These are phyloP conservation scores for Rhinocladiella mackenziei DNA, from an alignment of 2,329 filamentous ascomycete genomes.

Conservation along the genomic window DNA sequence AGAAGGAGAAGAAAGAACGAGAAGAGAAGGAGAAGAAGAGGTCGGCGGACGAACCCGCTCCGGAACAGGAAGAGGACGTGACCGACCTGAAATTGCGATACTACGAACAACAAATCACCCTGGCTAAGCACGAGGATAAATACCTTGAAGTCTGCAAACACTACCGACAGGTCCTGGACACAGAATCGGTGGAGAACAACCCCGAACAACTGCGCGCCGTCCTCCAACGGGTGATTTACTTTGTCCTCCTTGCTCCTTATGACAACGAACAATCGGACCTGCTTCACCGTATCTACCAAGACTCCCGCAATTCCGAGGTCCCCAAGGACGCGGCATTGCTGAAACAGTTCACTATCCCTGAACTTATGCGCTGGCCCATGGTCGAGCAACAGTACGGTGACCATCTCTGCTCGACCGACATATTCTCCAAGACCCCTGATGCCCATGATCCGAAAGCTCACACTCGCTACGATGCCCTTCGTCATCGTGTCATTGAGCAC, in stretches of 20 bases:
- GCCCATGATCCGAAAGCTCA: slow-evolving; percentile 74
- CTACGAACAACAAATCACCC: slow-evolving; percentile 93
- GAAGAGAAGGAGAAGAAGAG: slow-evolving; percentile 78
- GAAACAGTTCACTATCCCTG: slow-evolving; percentile 89
- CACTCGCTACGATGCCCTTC: slow-evolving; percentile 86
- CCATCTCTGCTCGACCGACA: slow-evolving; percentile 81
- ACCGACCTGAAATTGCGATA: slow-evolving; percentile 93
- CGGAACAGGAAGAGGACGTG: slow-evolving; percentile 74
- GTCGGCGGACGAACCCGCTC: slow-evolving; percentile 70
- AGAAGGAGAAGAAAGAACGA: slow-evolving; percentile 83
- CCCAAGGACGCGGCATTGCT: slow-evolving; percentile 78
- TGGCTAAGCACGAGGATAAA: slow-evolving; percentile 95
- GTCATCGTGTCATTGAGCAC: slow-evolving; percentile 98
- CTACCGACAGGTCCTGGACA: slow-evolving; percentile 94
- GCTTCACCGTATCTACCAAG: slow-evolving; percentile 84
- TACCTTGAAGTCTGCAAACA: slow-evolving; percentile 98
- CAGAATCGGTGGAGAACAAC: slow-evolving; percentile 89
- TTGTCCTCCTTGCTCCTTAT: slow-evolving; percentile 90
- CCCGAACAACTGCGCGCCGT: slow-evolving; percentile 78
- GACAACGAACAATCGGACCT: slow-evolving; percentile 99
- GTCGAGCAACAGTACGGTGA: slow-evolving; percentile 84
- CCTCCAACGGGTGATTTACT: slow-evolving; percentile 94
- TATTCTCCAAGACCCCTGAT: slow-evolving; percentile 68
- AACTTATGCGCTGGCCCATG: slow-evolving; percentile 97
- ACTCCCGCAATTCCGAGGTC: slow-evolving; percentile 74